Percentiles rank a stretch among this genome's conserved stretches.
phyloP scores from a whole-genome alignment of 768 basidiomycete species.

The Tulasnella sp. region DNA sequence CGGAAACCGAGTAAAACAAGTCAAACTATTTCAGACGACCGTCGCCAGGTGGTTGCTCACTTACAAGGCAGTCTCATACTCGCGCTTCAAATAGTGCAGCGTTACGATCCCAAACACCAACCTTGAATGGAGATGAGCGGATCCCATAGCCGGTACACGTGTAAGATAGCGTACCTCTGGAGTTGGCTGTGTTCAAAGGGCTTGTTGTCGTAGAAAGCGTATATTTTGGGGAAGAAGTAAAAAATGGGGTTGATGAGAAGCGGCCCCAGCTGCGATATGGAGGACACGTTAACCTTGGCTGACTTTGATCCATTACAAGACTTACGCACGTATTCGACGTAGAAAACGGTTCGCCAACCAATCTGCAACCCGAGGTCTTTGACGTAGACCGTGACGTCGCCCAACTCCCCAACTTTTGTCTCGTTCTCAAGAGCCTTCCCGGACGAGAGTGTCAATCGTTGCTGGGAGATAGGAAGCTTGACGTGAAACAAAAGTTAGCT shows the following conservation, averaged over 20 bases:
- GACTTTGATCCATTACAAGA: neutral
- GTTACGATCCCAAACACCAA: slow-evolving; percentile 64
- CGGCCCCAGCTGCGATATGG: slow-evolving; percentile 54
- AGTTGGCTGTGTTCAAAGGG: slow-evolving; percentile 60
- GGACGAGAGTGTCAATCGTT: slow-evolving; percentile 55
- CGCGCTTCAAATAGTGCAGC: slow-evolving; percentile 83
- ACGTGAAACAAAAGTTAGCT: neutral
- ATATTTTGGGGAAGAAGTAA: slow-evolving; percentile 51
- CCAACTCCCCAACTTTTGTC: slow-evolving; percentile 28
- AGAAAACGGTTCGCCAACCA: slow-evolving; percentile 76
- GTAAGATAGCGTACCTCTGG: slow-evolving; percentile 45
- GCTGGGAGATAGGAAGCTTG: slow-evolving; percentile 60
- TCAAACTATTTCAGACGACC: neutral
- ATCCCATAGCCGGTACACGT: slow-evolving; percentile 9
- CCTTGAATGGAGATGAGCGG: slow-evolving; percentile 27
- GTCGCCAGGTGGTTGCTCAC: slow-evolving; percentile 22
- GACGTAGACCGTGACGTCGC: slow-evolving; percentile 54
- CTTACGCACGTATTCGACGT: slow-evolving; percentile 82
- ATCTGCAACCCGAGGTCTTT: slow-evolving; percentile 91
- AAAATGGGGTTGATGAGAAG: slow-evolving; percentile 79
- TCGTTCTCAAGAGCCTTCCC: slow-evolving; percentile 53
- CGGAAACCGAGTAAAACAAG: neutral
- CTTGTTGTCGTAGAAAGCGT: slow-evolving; percentile 44
- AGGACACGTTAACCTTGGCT: slow-evolving; percentile 4
- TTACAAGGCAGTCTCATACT: slow-evolving; percentile 82